phyloP scores from a whole-genome alignment of 2,329 filamentous ascomycete genomes.

The Xenoacremonium recifei region DNA sequence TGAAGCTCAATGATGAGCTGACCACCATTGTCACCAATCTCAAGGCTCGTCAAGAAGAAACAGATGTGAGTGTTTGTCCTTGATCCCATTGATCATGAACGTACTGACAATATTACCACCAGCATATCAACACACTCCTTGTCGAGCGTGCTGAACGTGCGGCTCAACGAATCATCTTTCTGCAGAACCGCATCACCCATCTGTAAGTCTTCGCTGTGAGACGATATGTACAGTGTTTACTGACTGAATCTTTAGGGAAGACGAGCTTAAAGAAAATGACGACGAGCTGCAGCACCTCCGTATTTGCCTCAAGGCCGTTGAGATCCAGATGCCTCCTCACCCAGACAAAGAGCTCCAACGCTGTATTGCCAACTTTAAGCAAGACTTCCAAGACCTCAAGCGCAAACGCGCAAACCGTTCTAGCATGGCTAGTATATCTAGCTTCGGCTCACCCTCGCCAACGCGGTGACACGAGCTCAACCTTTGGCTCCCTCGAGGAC shows the following conservation, averaged over 20 bases:
- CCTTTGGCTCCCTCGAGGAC: not conserved
- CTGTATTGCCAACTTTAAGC: conserved; percentile 61
- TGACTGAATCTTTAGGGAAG: conserved; percentile 43
- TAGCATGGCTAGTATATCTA: conserved; percentile 27
- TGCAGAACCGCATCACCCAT: conserved; percentile 57
- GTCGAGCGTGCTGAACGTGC: conserved; percentile 57
- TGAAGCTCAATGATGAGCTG: conserved; percentile 49
- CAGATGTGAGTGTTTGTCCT: conserved; percentile 43
- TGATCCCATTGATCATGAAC: not conserved
- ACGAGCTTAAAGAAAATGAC: conserved; percentile 55
- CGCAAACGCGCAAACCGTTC: conserved; percentile 38
- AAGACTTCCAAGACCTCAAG: conserved; percentile 54
- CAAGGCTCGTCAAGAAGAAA: conserved; percentile 56
- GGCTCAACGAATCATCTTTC: conserved; percentile 56
- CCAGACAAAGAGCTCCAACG: conserved; percentile 56
- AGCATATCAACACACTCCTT: conserved; percentile 63
- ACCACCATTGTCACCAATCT: conserved; percentile 50
- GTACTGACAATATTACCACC: not conserved
- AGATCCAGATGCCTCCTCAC: conserved; percentile 54
- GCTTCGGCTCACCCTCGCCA: conserved; percentile 23
- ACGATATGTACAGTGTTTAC: not conserved
- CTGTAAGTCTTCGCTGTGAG: conserved; percentile 42
- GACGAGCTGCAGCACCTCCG: conserved; percentile 61
- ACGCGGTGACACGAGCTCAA: conserved; percentile 11
- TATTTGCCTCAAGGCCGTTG: conserved; percentile 61